phyloP scores from a whole-genome alignment of 345 rosid genomes.

The Murraya paniculata region DNA sequence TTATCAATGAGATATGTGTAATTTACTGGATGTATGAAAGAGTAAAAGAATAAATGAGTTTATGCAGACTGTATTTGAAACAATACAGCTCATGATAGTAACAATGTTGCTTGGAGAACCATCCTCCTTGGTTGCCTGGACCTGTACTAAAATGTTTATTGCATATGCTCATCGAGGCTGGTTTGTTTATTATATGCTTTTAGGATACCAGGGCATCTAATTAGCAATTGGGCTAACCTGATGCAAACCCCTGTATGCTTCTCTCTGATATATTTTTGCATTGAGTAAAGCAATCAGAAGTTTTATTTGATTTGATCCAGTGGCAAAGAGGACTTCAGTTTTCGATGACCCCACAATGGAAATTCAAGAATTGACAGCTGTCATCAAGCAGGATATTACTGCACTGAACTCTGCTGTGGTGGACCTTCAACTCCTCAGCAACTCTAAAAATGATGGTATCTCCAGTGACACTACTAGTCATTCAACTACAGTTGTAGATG shows the following conservation, averaged over 20 bases:
- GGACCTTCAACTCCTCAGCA: slow-evolving; percentile 56
- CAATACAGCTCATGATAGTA: not conserved
- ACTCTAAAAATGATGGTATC: slow-evolving; percentile 45
- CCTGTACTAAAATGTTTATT: not conserved
- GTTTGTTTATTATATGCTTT: not conserved
- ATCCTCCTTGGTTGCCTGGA: not conserved
- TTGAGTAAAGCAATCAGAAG: not conserved
- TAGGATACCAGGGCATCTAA: not conserved
- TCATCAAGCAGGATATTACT: slow-evolving; percentile 65
- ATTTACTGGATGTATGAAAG: no score
- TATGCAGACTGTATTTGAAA: not conserved
- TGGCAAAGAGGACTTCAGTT: slow-evolving; percentile 65
- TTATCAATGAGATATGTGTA: not conserved
- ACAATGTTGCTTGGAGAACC: not conserved
- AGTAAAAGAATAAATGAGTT: not conserved
- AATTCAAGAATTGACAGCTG: slow-evolving; percentile 61
- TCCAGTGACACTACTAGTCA: slow-evolving; percentile 62
- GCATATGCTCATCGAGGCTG: not conserved
- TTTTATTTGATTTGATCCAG: slow-evolving; percentile 24
- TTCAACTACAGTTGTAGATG: slow-evolving; percentile 61
- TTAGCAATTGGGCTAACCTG: not conserved
- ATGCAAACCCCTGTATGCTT: not conserved
- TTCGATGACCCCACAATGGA: slow-evolving; percentile 67
- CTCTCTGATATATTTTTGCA: not conserved
- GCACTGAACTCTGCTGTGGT: slow-evolving; percentile 65